These are phyloP conservation scores for Mycena polygramma DNA, from an alignment of 768 basidiomycete genomes.

Conservation along the genomic window DNA sequence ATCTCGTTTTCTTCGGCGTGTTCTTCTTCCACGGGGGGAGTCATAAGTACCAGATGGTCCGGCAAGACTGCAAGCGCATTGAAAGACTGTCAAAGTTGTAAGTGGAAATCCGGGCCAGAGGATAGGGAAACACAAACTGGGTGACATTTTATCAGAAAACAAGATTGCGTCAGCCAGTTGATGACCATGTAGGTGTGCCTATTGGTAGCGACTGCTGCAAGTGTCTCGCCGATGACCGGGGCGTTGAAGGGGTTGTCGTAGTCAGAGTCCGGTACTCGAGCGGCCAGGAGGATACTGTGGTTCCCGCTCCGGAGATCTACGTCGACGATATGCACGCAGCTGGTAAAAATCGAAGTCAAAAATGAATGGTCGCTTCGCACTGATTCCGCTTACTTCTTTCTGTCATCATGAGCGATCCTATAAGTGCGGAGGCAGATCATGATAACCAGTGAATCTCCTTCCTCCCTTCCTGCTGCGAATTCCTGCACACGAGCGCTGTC, in stretches of 20 bases:
- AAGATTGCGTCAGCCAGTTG: neutral
- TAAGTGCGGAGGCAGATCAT: constrained; percentile 16
- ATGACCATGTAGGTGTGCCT: neutral
- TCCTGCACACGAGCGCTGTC: neutral
- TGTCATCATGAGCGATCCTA: neutral
- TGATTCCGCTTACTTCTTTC: constrained; percentile 9
- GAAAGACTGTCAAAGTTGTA: too few relatives aligned
- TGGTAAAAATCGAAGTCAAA: neutral
- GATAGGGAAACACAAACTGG: neutral
- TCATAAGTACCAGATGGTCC: neutral
- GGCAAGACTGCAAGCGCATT: neutral
- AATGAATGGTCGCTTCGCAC: neutral
- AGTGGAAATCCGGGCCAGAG: too few relatives aligned
- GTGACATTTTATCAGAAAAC: neutral
- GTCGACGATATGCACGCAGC: constrained; percentile 14
- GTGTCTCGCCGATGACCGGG: neutral
- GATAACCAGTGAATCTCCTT: neutral
- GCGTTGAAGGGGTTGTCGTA: neutral
- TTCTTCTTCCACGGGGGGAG: neutral
- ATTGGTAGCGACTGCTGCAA: neutral
- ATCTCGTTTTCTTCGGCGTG: neutral
- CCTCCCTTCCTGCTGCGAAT: constrained; percentile 27
- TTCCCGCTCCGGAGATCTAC: constrained; percentile 13
- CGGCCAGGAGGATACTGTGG: neutral
- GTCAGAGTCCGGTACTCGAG: neutral